These are phyloP conservation scores for Stephania cephalantha DNA, from an alignment of 164 flowering plant species.

Conservation along the genomic window DNA sequence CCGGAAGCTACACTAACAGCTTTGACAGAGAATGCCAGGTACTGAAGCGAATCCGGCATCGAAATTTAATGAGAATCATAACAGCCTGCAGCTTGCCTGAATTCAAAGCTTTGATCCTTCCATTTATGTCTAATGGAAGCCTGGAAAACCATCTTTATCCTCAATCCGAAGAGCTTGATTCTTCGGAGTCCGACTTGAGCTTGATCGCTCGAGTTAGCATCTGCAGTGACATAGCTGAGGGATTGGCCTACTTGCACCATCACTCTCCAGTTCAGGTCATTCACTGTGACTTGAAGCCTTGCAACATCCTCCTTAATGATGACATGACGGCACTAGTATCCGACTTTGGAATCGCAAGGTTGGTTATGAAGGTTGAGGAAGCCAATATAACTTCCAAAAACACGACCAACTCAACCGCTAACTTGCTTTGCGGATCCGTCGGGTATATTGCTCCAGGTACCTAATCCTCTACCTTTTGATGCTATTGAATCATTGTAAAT, in stretches of 20 bases:
- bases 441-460: constrained; percentile 36
- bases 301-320: constrained; percentile 26
- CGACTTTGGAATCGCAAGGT: constrained; percentile 29
- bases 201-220: constrained; percentile 21
- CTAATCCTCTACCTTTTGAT: not conserved
- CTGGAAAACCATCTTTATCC: constrained; percentile 26
- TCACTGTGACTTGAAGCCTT: constrained; percentile 33
- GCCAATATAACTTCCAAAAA: constrained; percentile 4
- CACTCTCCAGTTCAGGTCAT: constrained; percentile 32
- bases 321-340: constrained; percentile 32
- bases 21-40: constrained; percentile 28
- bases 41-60: constrained; percentile 27
- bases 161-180: not conserved
- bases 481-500: too few species aligned
- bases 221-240: constrained; percentile 28
- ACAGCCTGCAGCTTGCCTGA: constrained; percentile 30
- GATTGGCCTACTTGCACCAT: constrained; percentile 33
- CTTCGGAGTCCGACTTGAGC: constrained; percentile 10
- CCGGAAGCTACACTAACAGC: constrained; percentile 21
- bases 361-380: constrained; percentile 20
- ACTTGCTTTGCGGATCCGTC: constrained; percentile 21
- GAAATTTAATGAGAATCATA: constrained; percentile 28
- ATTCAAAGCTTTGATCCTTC: constrained; percentile 29
- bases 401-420: constrained; percentile 16
- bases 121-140: constrained; percentile 35